Conservation (phyloP, 2,329 filamentous ascomycete species). For the Mycosphaerella sp. region DNA sequence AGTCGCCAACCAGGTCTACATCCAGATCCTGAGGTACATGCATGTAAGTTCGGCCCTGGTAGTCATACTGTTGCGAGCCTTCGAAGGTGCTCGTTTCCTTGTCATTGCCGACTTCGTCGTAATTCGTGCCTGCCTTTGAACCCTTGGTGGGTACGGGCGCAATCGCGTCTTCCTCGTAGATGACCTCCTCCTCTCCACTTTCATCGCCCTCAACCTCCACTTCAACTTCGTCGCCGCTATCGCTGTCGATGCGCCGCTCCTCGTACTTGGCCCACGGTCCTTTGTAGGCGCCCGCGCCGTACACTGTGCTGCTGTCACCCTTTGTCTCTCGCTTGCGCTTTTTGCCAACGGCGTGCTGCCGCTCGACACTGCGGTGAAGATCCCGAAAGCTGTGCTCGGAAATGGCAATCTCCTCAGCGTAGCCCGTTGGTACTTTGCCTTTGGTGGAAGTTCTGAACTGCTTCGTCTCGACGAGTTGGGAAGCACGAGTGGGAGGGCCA, state of each 20-base stretch:
- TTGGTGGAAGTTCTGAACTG: slow-evolving; percentile 34
- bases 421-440: slow-evolving; percentile 61
- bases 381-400: slow-evolving; percentile 85
- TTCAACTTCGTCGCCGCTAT: slow-evolving; percentile 65
- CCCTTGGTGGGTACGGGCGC: slow-evolving; percentile 50
- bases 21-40: slow-evolving; percentile 89
- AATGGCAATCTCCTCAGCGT: slow-evolving; percentile 79
- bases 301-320: slow-evolving; percentile 74
- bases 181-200: slow-evolving; percentile 67
- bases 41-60: slow-evolving; percentile 96
- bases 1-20: slow-evolving; percentile 69
- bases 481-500: slow-evolving; percentile 28
- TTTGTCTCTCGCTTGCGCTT: slow-evolving; percentile 77
- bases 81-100: slow-evolving; percentile 82
- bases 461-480: slow-evolving; percentile 25
- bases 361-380: slow-evolving; percentile 74
- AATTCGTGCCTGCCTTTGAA: slow-evolving; percentile 48
- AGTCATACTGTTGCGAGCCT: slow-evolving; percentile 76
- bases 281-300: slow-evolving; percentile 81
- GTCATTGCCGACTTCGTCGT: slow-evolving; percentile 41
- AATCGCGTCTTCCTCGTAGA: slow-evolving; percentile 68
- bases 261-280: slow-evolving; percentile 91
- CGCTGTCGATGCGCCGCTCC: slow-evolving; percentile 63
- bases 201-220: slow-evolving; percentile 68
- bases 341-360: slow-evolving; percentile 50